Evolutionary conservation across 2,329 filamentous ascomycete genomes (phyloP), one percentile per base, ranked within the genome.

Genomic region (Epichloe sibirici): DNA sequence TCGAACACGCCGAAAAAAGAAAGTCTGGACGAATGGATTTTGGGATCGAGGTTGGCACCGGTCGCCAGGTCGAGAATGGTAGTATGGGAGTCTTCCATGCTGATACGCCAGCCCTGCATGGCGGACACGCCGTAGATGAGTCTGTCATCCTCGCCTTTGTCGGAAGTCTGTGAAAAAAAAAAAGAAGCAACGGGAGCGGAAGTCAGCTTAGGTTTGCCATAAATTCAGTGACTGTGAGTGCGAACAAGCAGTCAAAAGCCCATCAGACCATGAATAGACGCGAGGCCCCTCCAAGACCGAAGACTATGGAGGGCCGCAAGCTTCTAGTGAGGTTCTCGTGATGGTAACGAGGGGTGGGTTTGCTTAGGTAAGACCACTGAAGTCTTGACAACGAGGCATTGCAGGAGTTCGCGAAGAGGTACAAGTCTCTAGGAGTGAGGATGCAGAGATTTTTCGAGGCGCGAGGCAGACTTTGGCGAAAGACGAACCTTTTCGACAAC

Each of bases 61-160:
- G 93, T 81, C 60, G 45, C 51, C 47, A 97, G 82, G 70, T 97
- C 88, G 67, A 98, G 86, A 50, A 97, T 75, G 52, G 87, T 81
- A 56, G 88, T 88, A 74, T 98, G 93, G 58, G 93, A 84, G 69
- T 98, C 93, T 71, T 98, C 93, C 93, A 98, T 98, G 76, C 88
- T 95, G 74, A 98, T 97, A 74, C 93, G 87, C 93, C 93, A 98
- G 76, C 93, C 93, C 74, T 98, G 93, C 93, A 98, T 98, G 72
- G 90, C 90, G 60, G 93, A 98, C 60, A 97, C 83, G 66, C 93
- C 93, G 71, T 88, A 98, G 67, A 93, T 73, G 67, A 95, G 83
- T 67, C 88, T 85, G 59, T 95, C 90, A 87, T 97, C 90, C 74
- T 89, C 84, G 72, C 90, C 90, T 67, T 83, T 83, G 69, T 86